Base-by-base conservation (phyloP, 2,329 filamentous ascomycete species). In the Talaromyces sp. region DNA sequence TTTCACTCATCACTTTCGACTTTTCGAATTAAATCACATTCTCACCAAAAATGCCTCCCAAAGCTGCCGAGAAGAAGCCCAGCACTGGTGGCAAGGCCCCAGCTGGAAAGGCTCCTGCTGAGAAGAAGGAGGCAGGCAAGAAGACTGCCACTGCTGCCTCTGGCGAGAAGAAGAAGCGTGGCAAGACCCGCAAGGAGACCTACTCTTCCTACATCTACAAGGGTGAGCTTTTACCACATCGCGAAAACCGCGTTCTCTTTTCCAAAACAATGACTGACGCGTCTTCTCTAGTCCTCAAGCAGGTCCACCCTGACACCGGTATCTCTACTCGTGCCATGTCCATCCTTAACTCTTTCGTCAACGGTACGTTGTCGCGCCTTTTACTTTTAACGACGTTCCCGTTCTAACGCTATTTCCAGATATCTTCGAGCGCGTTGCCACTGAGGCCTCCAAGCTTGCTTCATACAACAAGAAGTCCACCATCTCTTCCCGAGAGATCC, bases 391-490 rank as follows among this genome's bases (percentile, higher is more conserved):
- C 11, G 2, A 21, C 6, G 8, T 39, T 31, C 37, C 21, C 7
- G 25, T 23, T 16, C 62, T 64, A 44, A 64, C 64, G 54, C 33
- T 14, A 25, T 3, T 61, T 42, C n/a, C 66, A 95, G 92, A 99
- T 76, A 99, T 99, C 79, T 99, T 99, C 80, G 95, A 99, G 89
- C 93, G 95, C 73, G 93, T 99, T 72, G 95, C 95, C 69, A 97
- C 95, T 64, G 95, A 99, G 83, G 95, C 95, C 59, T 96, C 92
- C 79, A 99, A 99, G 89, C 89, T 99, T 66, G 95, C 95, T 72
- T 95, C 95, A 68, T 99, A 99, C 87, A 99, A 99, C 90, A 99
- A 98, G 90, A 99, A 99, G 87, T 98, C 93, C 58, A 99, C 95
- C 79, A 99, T 99, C 83, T 98, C 93, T 61, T 98, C 95, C 71